phyloP scores from a whole-genome alignment of 1,284 basidiomycete species.

The Malassezia pachydermatis region DNA sequence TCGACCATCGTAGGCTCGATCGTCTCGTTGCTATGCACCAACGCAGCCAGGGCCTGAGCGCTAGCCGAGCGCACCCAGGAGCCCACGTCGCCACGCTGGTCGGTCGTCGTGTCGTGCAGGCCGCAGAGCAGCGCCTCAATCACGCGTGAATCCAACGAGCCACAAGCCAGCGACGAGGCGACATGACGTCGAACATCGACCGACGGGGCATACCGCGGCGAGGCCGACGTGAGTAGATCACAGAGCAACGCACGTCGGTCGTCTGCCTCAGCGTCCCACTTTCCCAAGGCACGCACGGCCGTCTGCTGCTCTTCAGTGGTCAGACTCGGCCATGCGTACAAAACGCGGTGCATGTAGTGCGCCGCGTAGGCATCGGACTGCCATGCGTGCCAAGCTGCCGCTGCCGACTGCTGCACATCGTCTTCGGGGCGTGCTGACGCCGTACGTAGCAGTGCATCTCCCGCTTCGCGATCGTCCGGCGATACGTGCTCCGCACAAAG shows the following conservation, averaged over 20 bases:
- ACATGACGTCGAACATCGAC: slow-evolving; percentile 65
- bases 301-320: slow-evolving; percentile 65
- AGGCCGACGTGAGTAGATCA: slow-evolving; percentile 44
- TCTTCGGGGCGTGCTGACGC: slow-evolving; percentile 62
- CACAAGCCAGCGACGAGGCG: slow-evolving; percentile 56
- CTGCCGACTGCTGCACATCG: slow-evolving; percentile 64
- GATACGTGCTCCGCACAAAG: slow-evolving; percentile 25
- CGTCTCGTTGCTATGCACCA: not conserved
- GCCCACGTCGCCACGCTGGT: slow-evolving; percentile 92
- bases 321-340: slow-evolving; percentile 47
- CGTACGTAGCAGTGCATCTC: slow-evolving; percentile 53
- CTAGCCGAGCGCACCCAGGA: slow-evolving; percentile 82
- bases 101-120: slow-evolving; percentile 77
- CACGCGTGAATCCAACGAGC: not conserved
- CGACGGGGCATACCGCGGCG: slow-evolving; percentile 26
- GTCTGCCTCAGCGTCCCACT: not conserved
- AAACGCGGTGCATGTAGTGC: slow-evolving; percentile 52
- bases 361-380: slow-evolving; percentile 48
- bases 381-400: slow-evolving; percentile 61
- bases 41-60: slow-evolving; percentile 55
- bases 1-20: slow-evolving; percentile 14
- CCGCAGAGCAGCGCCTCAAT: slow-evolving; percentile 54
- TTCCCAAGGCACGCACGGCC: slow-evolving; percentile 59
- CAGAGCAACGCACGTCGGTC: slow-evolving; percentile 49
- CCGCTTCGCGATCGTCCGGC: not conserved